Conservation (phyloP, 2,329 filamentous ascomycete species). For the Trichoderma brevicompactum region DNA sequence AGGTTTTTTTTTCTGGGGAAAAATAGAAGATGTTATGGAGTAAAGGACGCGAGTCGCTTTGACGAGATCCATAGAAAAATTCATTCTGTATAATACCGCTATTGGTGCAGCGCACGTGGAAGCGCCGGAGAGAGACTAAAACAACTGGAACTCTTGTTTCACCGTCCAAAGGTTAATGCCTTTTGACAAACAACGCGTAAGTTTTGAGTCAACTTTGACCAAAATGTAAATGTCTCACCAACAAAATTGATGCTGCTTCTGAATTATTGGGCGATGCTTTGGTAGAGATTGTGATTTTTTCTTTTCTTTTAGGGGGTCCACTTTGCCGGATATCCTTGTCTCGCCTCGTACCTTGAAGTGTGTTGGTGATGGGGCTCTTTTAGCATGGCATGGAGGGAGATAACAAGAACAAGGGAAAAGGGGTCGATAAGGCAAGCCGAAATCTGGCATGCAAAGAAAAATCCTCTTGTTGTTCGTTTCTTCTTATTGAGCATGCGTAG, state of each 20-base stretch:
- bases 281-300: background rate
- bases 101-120: too few species aligned
- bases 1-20: background rate
- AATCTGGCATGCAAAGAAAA: background rate
- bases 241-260: background rate
- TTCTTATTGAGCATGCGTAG: too few species aligned
- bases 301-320: background rate
- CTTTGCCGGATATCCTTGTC: background rate
- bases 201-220: background rate
- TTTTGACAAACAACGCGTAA: background rate
- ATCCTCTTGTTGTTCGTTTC: too few species aligned
- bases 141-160: background rate
- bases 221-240: background rate
- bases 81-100: too few species aligned
- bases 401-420: background rate
- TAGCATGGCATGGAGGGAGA: background rate
- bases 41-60: too few species aligned
- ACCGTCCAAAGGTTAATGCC: constrained; percentile 1
- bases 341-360: background rate
- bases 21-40: too few species aligned
- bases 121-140: too few species aligned
- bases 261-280: background rate
- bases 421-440: background rate
- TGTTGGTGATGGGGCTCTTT: constrained; percentile 5
- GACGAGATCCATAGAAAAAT: too few species aligned